Conservation (phyloP, 2,329 filamentous ascomycete species). For the Cryphonectria naterciae region DNA sequence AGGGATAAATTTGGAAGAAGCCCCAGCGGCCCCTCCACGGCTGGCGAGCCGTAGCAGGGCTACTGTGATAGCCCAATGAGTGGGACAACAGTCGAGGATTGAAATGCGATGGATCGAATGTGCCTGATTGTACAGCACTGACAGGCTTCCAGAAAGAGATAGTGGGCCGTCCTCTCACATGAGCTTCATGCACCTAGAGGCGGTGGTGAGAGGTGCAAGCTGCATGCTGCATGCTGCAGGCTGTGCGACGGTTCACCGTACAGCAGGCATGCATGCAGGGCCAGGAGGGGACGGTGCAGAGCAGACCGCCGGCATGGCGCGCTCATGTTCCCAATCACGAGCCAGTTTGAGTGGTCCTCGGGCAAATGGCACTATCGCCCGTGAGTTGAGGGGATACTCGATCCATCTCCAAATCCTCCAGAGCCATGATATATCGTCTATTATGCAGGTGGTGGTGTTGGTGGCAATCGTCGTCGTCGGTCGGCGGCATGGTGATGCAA, state of each 20-base stretch:
- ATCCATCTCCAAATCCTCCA: background rate
- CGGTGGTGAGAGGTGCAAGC: background rate
- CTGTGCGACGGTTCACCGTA: conserved; percentile 13
- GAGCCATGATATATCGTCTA: background rate
- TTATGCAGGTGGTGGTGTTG: background rate
- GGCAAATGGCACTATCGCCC: background rate
- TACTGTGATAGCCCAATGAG: background rate
- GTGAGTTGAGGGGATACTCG: background rate
- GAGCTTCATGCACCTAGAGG: conserved; percentile 26
- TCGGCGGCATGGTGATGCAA: background rate
- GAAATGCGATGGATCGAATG: conserved; percentile 24
- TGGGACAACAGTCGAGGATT: conserved; percentile 9
- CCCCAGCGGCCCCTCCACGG: conserved; percentile 22
- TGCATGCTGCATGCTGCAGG: background rate
- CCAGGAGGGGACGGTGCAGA: conserved; percentile 7
- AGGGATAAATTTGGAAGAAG: conserved; percentile 14
- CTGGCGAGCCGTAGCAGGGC: conserved; percentile 2
- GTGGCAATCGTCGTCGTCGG: background rate
- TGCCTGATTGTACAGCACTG: conserved; percentile 21
- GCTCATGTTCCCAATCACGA: background rate
- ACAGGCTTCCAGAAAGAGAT: conserved; percentile 28
- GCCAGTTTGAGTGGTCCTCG: background rate
- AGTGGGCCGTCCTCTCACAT: conserved; percentile 27
- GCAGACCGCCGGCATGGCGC: conserved; percentile 11
- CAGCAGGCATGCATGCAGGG: background rate